Base-by-base conservation (phyloP, 352 stramenopile genomes). In the Plasmopara muralis region DNA sequence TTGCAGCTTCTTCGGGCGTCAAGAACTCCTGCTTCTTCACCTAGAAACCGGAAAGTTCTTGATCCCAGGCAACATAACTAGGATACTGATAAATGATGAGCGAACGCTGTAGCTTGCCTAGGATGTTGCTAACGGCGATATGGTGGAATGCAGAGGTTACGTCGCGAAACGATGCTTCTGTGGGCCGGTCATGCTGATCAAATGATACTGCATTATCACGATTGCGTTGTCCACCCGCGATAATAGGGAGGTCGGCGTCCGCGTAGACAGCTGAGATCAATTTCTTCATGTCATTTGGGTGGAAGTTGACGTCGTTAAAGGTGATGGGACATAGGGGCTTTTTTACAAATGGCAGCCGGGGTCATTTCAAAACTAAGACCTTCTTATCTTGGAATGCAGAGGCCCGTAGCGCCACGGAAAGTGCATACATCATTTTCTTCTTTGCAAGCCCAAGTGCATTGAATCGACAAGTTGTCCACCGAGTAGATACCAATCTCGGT, bases 1-100 rank as follows among this genome's bases (percentile, higher is more conserved):
- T 43, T 9, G 39, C 39, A 29, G 61, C 65, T 4, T 68, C 14
- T 25, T 58, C 35, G 0, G 57, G 47, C 3, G 53, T 54, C 48
- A 76, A 47, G 9, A 59, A 46, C 9, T 53, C 40, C 37, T 55
- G 34, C 15, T 69, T 20, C 28, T 53, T 30, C 6, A 75, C 50
- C 41, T 65, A 31, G 53, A 77, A 81, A 35, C 55, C 59, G 14
- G 50, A 39, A 15, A 78, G 59, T 6, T 68, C 65, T 37, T 74
- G 60, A 57, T 81, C 76, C 65, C 66, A 81, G 38, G 77, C 59
- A 4, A 6, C 39, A 18, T 1, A 1, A 20, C 39, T 14, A 25
- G 39, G n/a, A 12, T 43, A 16, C 28, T 14, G 15, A 5, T 43
- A 7, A 4, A 43, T 29, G 39, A 43, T 43, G 20, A 43, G 18